Evolutionary conservation across 129 eudicot genomes (phyloP).

Genomic region (Heracleum sosnowskyi): DNA sequence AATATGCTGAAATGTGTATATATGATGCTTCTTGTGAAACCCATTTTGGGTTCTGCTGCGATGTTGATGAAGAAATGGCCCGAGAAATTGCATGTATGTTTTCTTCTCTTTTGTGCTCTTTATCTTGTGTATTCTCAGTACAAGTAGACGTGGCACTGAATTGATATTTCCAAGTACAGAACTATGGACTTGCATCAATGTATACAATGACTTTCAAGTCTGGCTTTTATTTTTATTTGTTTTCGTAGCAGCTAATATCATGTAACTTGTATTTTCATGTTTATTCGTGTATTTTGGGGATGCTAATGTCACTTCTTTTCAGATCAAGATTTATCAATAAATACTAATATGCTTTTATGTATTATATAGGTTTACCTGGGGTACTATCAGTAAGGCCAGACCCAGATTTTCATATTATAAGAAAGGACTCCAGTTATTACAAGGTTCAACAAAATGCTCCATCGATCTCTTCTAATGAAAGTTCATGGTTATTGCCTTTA

Average conservation of each 20-base stretch:
- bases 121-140: background rate
- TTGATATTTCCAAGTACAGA: too few species aligned
- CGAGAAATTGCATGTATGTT: conserved; percentile 47
- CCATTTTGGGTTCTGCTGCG: conserved; percentile 74
- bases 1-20: conserved; percentile 73
- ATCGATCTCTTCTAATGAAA: conserved; percentile 16
- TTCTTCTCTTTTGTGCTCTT: background rate
- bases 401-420: conserved; percentile 35
- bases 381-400: conserved; percentile 72
- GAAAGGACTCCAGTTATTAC: conserved; percentile 37
- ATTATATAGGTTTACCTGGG: conserved; percentile 53
- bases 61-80: conserved; percentile 55
- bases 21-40: conserved; percentile 62
- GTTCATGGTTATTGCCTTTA: conserved; percentile 42
- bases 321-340: background rate
- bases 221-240: background rate
- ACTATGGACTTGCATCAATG: background rate
- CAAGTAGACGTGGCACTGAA: too few species aligned
- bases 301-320: conserved; percentile 1
- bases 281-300: conserved; percentile 1
- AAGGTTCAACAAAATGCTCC: conserved; percentile 17
- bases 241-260: background rate
- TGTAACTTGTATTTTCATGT: background rate
- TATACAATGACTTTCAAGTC: background rate
- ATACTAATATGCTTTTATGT: conserved; percentile 10